Base-by-base conservation (phyloP, 2,329 filamentous ascomycete species). In the Geosmithia morbida region DNA sequence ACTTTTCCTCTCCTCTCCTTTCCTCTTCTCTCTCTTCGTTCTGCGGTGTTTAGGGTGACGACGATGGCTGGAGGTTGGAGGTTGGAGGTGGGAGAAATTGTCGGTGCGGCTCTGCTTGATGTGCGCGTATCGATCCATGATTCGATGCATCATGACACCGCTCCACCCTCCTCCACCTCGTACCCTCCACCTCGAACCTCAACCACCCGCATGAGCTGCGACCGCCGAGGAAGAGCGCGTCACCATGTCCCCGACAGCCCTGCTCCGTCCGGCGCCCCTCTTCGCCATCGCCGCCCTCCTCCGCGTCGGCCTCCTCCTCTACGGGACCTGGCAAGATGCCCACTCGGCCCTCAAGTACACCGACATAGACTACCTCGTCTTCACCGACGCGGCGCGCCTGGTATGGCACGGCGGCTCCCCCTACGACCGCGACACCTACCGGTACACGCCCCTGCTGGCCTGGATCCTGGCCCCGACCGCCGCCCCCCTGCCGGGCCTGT, bases 331-430 rank as follows among this genome's bases (percentile, higher is more conserved):
- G 72, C 92, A 98, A 68, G 92, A 98, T 66, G 83, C 87, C 50
- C 75, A 89, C 66, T 94, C 88, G 7, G 82, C 90, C 14, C 69
- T 98, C 59, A 97, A 97, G 67, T 98, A 97, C 70, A 98, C 92
- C 46, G 92, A 98, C 66, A 96, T 98, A 57, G 92, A 98, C 72
- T 98, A 98, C 66, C 81, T 88, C 53, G 92, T 98, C 62, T 98
- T 98, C 71, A 97, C 92, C 45, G 90, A 97, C 63, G 92, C 92
- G 22, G 79, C 92, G 2, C 84, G 85, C 53, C 90, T 85, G 64
- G 65, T 87, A 42, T 67, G 81, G 3, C 69, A 65, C n/a, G 77
- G 77, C 3, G 66, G 68, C 44, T 86, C 85, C 0, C 92, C 92
- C 2, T 98, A 98, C 62, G 75, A 77, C 41, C 80, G 92, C 47